Evolutionary conservation across 2,329 filamentous ascomycete species (phyloP), one percentile per base, ranked within the genome.

Genomic region (Talaromyces piceae): DNA sequence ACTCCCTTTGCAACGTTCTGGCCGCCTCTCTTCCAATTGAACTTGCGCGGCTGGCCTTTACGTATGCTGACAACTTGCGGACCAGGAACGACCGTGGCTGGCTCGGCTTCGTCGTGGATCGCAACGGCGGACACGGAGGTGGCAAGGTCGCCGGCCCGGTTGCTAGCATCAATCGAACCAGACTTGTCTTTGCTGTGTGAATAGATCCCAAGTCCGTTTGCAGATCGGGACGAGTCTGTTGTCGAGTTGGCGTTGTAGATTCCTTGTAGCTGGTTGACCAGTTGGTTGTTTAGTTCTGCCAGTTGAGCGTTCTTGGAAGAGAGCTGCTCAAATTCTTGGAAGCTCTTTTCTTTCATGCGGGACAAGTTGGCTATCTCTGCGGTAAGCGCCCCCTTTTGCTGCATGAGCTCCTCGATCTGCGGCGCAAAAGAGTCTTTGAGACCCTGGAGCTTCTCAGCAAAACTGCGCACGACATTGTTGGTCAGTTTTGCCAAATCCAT

Each of bases 1-100:
- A 97, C 87, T 63, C 91, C 91, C 69, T 96, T 95, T 25, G 91
- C 91, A 61, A 97, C 85, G 51, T 88, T 91, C 71, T 95, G 91
- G 33, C 88, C 88, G 33, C 90, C 90, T 75, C 94, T 95, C 78
- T 96, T 95, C 91, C 93, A 97, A 73, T 95, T 95, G 73, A 96
- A 96, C 68, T 96, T 97, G 74, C 90, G 95, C 49, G 86, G 83
- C 65, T 95, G 90, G 26, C 87, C 90, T 73, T 96, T 97, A 61
- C 90, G 84, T 56, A 97, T 94, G 61, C 93, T 94, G 54, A 97
- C 87, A 28, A 97, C 87, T 54, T 95, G 93, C n/a, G 93, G 91
- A 2, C 88, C 87, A 25, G 83, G 77, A 56, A 82, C 67, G 45
- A 85, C 70, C 0, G 79, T 78, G 5, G 74, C 73, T 12, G 77